A percentile compares a stretch with the other conserved stretches of the same genome.
These are phyloP conservation scores for Penicillium sp. DNA, from an alignment of 2,329 filamentous ascomycete species.

Conservation along the genomic window DNA sequence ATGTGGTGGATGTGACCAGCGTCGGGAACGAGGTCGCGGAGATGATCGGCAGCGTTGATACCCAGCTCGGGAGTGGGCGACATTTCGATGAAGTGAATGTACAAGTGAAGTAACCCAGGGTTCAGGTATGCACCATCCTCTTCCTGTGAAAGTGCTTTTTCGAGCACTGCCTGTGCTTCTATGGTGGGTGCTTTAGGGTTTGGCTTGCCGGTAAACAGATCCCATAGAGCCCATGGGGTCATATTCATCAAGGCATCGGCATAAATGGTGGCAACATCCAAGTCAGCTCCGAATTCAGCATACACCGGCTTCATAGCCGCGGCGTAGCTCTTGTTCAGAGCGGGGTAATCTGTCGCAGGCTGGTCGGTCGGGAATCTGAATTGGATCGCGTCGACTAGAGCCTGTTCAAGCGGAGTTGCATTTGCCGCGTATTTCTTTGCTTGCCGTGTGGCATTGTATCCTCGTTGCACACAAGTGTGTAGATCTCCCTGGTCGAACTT, in stretches of 20 bases:
- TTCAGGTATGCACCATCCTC: constrained; percentile 47
- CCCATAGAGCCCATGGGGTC: constrained; percentile 57
- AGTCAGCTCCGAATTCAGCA: constrained; percentile 43
- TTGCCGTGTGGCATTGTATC: constrained; percentile 37
- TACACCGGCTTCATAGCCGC: constrained; percentile 52
- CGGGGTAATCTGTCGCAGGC: constrained; percentile 41
- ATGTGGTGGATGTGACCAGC: constrained; percentile 63
- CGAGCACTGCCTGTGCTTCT: constrained; percentile 51
- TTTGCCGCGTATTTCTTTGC: constrained; percentile 35
- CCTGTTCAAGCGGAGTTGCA: constrained; percentile 47
- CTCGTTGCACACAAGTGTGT: constrained; percentile 37
- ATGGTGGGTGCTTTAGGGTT: constrained; percentile 47
- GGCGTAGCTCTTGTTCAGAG: constrained; percentile 52
- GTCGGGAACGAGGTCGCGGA: constrained; percentile 58
- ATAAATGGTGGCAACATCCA: constrained; percentile 55
- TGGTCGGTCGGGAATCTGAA: constrained; percentile 50
- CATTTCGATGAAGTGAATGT: constrained; percentile 71
- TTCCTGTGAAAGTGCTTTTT: constrained; percentile 46
- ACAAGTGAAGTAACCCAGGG: constrained; percentile 62
- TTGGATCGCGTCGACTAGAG: constrained; percentile 54
- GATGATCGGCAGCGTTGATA: constrained; percentile 47
- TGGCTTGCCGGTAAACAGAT: constrained; percentile 50
- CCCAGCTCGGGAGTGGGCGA: constrained; percentile 56
- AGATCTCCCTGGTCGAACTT: constrained; percentile 40
- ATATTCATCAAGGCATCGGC: constrained; percentile 59